Conservation (phyloP, 352 stramenopile genomes). For the Phytopythium delawarense region DNA sequence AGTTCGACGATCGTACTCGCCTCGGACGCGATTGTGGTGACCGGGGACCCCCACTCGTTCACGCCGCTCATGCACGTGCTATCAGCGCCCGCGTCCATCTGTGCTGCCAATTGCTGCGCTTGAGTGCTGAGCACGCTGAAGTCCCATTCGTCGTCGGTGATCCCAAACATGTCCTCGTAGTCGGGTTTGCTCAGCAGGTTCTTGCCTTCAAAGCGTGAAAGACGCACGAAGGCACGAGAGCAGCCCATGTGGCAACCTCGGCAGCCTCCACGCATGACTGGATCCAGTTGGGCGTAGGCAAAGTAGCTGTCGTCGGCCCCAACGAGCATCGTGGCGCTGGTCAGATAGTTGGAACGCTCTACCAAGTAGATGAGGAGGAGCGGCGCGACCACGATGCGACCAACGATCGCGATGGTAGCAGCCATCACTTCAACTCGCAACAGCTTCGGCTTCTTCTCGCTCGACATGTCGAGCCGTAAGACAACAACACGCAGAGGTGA, state of each 20-base stretch:
- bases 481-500: neutral
- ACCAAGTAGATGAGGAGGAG: conserved; percentile 14
- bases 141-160: conserved; percentile 13
- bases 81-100: conserved; percentile 13
- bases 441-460: neutral
- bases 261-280: conserved; percentile 21
- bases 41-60: conserved; percentile 21
- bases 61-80: conserved; percentile 19
- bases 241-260: conserved; percentile 15
- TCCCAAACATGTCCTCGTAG: conserved; percentile 19
- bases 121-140: conserved; percentile 13
- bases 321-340: conserved; percentile 21
- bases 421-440: conserved; percentile 6
- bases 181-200: conserved; percentile 22
- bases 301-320: conserved; percentile 31
- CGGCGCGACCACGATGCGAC: conserved; percentile 20
- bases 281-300: conserved; percentile 22
- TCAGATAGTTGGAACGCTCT: conserved; percentile 15
- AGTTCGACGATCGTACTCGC: conserved; percentile 13
- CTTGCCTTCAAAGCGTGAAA: conserved; percentile 13
- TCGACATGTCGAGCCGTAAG: neutral
- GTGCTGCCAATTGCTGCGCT: conserved; percentile 10
- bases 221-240: conserved; percentile 11
- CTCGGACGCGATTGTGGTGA: conserved; percentile 15
- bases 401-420: conserved; percentile 13